Conservation (phyloP, 2,329 filamentous ascomycete genomes). For the Sporothrix phasma region DNA sequence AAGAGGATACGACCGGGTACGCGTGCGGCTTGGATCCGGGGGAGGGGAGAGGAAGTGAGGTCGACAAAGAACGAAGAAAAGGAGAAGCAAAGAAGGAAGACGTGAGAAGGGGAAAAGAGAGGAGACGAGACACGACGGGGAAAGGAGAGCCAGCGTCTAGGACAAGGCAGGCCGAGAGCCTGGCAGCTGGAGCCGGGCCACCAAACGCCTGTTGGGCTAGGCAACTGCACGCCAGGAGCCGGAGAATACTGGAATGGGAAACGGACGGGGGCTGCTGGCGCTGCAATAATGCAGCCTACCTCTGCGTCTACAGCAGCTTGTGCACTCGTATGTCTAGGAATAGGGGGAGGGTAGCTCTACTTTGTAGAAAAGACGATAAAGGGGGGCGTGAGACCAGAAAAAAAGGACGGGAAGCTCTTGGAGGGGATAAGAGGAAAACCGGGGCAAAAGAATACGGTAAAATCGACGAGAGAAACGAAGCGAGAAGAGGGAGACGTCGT, state of each 20-base stretch:
- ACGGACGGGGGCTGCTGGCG: neutral
- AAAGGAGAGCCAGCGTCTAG: conserved; percentile 14
- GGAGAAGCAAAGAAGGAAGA: conserved; percentile 16
- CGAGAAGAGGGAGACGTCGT: neutral
- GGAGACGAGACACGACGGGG: conserved; percentile 20
- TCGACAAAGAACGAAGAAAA: conserved; percentile 17
- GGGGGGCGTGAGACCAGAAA: conserved; percentile 3
- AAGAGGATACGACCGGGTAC: neutral
- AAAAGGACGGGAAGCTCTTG: neutral
- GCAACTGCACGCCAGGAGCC: neutral
- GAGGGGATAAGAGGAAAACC: neutral
- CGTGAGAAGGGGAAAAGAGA: conserved; percentile 14
- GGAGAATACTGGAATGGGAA: conserved; percentile 4
- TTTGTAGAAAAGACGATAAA: conserved; percentile 9
- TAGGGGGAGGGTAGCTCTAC: conserved; percentile 5
- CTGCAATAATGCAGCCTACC: conserved; percentile 2
- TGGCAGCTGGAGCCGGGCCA: neutral
- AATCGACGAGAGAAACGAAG: neutral
- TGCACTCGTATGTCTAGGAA: neutral
- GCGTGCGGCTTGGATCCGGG: neutral
- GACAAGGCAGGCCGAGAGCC: neutral
- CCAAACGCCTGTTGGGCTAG: neutral
- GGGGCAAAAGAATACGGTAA: conserved; percentile 1
- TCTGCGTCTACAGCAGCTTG: neutral
- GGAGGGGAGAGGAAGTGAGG: conserved; percentile 1